Percentiles rank a stretch among this genome's conserved stretches.
Evolutionary conservation across 2,329 filamentous ascomycete genomes (phyloP).

Genomic region (Ophiostoma ips): DNA sequence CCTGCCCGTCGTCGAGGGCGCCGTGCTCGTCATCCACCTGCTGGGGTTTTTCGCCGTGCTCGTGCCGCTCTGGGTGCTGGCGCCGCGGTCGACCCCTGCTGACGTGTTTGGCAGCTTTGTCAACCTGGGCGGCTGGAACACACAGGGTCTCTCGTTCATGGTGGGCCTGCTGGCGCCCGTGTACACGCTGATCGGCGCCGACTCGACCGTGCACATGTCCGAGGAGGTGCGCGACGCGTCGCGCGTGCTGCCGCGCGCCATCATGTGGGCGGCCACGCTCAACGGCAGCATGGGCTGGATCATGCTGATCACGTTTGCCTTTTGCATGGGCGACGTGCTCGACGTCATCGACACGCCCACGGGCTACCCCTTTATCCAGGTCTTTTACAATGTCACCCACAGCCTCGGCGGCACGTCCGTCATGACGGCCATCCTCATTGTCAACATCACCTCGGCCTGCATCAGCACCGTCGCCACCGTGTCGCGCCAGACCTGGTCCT

Average conservation of each 20-base stretch:
- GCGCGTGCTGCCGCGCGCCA: constrained; percentile 22
- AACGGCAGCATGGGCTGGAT: constrained; percentile 25
- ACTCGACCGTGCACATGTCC: constrained; percentile 23
- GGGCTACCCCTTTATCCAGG: constrained; percentile 44
- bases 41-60: constrained; percentile 27
- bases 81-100: constrained; percentile 12
- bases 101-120: constrained; percentile 31
- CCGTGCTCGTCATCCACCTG: constrained; percentile 36
- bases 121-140: constrained; percentile 34
- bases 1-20: constrained; percentile 35
- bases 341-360: constrained; percentile 24
- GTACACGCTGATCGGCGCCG: constrained; percentile 23
- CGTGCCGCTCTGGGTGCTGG: constrained; percentile 17
- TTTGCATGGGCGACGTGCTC: constrained; percentile 20
- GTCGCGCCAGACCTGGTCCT: constrained; percentile 43
- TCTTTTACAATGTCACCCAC: constrained; percentile 37
- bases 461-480: constrained; percentile 43
- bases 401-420: constrained; percentile 33
- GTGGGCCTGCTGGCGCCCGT: constrained; percentile 30
- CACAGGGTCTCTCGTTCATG: constrained; percentile 30
- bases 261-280: constrained; percentile 21
- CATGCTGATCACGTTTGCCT: constrained; percentile 25
- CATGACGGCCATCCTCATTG: constrained; percentile 34
- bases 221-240: constrained; percentile 26
- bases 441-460: constrained; percentile 33